phyloP scores from a whole-genome alignment of 179 eudicot genomes.

The Patellifolia procumbens region DNA sequence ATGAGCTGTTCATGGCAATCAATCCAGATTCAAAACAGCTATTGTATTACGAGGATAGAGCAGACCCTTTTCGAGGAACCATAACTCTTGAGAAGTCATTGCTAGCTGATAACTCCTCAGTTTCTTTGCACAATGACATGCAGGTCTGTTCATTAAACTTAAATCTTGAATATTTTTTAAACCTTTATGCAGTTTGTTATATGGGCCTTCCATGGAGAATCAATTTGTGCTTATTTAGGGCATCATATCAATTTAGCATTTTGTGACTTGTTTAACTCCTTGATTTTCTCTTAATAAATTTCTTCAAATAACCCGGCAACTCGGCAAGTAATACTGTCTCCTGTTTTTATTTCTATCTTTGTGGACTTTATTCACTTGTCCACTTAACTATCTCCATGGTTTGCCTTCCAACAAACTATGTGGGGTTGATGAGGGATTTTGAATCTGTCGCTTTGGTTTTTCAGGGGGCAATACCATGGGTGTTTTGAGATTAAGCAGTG shows the following conservation, averaged over 20 bases:
- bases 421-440: conserved; percentile 8
- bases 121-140: conserved; percentile 80
- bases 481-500: background rate
- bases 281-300: background rate
- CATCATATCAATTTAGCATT: background rate
- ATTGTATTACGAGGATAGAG: conserved; percentile 77
- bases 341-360: background rate
- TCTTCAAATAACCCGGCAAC: background rate
- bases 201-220: background rate
- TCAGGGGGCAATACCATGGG: background rate
- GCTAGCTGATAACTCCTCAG: conserved; percentile 60
- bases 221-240: background rate
- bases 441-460: background rate
- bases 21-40: conserved; percentile 86
- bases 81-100: conserved; percentile 75
- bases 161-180: background rate
- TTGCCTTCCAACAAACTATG: background rate
- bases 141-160: conserved; percentile 47
- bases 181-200: background rate
- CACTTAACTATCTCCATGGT: background rate
- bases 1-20: conserved; percentile 87
- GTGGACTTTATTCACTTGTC: too few relatives aligned
- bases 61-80: conserved; percentile 53
- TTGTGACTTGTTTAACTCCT: background rate
- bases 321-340: background rate